Base-by-base conservation (phyloP, 805 yeast genomes). In the Saturnispora silvae region DNA sequence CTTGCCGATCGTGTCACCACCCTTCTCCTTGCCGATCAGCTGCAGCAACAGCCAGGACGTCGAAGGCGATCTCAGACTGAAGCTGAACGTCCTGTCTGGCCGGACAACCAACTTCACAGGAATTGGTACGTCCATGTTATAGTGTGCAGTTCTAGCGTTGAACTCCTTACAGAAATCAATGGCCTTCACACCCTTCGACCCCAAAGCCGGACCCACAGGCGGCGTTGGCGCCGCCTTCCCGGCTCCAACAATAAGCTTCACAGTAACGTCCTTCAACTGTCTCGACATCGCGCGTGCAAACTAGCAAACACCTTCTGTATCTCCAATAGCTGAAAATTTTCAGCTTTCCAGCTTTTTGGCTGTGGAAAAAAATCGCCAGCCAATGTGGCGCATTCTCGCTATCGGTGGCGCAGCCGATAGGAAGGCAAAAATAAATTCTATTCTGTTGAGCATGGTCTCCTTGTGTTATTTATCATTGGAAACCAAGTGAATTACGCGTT, bases 171-270 rank as follows among this genome's bases (percentile, higher is more conserved):
- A 89, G 53, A 92, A 92, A 60, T 92, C 98, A 53, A 92, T 92
- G 45, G 97, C 97, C 57, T 92, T 92, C 33, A 92, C 94, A 67
- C 98, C 98, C 59, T 89, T 89, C 42, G 97, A 89, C 48, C 98
- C 98, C 34, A 92, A 67, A 0, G 97, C 98, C 32, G 98, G 98
- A 47, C 98, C 98, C 20, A 92, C 97, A 5, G 98, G 98, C 20
- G 98, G 98, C 2, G 96, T 80, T 29, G 98, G 97, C 2, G 96
- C 92, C 0, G 98, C 98, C 57, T 86, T 83, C 4, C 97, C 97
- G 4, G 98, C 97, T 7, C 89, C 95, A 4, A 89, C 97, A 35
- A 89, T 77, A 43, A 89, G 72, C 60, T 89, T 92, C 37, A 89
- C 85, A 49, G 87, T 53, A 28, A 78, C 64, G 56, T 76, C 80